Base-by-base conservation (phyloP, 75 land plant species). In the Sequoiadendron giganteum region DNA sequence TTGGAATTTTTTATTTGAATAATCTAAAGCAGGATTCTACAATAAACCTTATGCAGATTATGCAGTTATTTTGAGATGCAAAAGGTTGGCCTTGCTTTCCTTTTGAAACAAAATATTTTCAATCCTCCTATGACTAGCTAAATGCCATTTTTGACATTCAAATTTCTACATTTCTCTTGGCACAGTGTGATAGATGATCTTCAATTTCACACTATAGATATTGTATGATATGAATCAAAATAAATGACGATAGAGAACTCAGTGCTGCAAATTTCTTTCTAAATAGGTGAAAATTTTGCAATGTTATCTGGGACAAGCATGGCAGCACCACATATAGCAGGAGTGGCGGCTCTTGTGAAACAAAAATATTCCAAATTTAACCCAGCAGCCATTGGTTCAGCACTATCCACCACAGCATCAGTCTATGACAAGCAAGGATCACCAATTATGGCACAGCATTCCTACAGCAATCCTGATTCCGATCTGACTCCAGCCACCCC, bases 281-380 rank as follows among this genome's bases (percentile, higher is more conserved):
- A 19, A 65, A 19, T 84, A 98, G 99, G 99, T 65, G 94, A 98
- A 86, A 89, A 88, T 28, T 98, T 97, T 89, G 95, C 99, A n/a
- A 94, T 97, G 94, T 91, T 96, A 83, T 96, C 98, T 86, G 99
- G 99, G 32, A 97, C 99, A 86, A 98, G 99, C 88, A 98, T 98
- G 99, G 96, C 99, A 76, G 96, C 99, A 78, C 99, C 99, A 65
- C 99, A 98, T 85, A 87, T 98, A 75, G 97, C 99, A 84, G 99
- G 99, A 16, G 94, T 96, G 89, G 97, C 99, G 84, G 99, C 98
- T 55, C 88, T 98, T 10, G 73, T 98, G 86, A 98, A 95, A 89
- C 95, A 97, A 72, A 94, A 90, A 89, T 92, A 90, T 78, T 99
- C 97, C 3, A 87, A 19, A 13, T 94, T 95, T 84, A 93, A 93